phyloP scores from a whole-genome alignment of 2,329 filamentous ascomycete species.

The Fusarium dimerum region DNA sequence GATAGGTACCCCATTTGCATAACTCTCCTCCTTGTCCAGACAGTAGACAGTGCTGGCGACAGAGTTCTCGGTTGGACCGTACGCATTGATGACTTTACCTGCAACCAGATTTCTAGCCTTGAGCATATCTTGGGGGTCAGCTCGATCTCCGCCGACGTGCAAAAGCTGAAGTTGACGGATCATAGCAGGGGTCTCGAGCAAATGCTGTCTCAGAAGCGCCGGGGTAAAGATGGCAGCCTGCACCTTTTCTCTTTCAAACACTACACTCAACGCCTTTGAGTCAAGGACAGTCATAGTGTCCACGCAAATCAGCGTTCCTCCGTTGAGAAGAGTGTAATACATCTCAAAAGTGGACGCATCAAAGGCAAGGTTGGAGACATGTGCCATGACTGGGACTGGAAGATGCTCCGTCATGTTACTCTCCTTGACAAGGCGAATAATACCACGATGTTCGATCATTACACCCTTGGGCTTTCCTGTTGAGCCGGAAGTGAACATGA shows the following conservation, averaged over 20 bases:
- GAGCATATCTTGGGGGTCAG: not conserved
- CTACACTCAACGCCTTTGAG: not conserved
- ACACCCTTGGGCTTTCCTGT: conserved; percentile 6
- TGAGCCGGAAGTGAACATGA: conserved; percentile 6
- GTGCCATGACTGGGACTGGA: conserved; percentile 1
- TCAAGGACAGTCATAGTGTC: conserved; percentile 10
- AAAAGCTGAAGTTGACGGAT: not conserved
- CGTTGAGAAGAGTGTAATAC: conserved; percentile 2
- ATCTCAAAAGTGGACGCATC: conserved; percentile 12
- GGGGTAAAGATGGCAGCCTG: not conserved
- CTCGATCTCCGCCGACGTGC: not conserved
- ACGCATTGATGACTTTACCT: not conserved
- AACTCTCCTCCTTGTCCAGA: not conserved
- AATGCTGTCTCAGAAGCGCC: not conserved
- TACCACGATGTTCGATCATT: conserved; percentile 1
- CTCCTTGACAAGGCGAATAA: conserved; percentile 5
- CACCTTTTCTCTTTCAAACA: not conserved
- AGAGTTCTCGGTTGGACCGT: not conserved
- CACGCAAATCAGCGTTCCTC: conserved; percentile 15
- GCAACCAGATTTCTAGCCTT: not conserved
- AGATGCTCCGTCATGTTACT: not conserved
- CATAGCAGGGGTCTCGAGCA: not conserved
- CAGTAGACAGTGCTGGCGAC: not conserved
- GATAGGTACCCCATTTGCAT: conserved; percentile 1
- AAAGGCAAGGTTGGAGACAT: conserved; percentile 12